Conservation (phyloP, 2,329 filamentous ascomycete species). For the Cadophora malorum region DNA sequence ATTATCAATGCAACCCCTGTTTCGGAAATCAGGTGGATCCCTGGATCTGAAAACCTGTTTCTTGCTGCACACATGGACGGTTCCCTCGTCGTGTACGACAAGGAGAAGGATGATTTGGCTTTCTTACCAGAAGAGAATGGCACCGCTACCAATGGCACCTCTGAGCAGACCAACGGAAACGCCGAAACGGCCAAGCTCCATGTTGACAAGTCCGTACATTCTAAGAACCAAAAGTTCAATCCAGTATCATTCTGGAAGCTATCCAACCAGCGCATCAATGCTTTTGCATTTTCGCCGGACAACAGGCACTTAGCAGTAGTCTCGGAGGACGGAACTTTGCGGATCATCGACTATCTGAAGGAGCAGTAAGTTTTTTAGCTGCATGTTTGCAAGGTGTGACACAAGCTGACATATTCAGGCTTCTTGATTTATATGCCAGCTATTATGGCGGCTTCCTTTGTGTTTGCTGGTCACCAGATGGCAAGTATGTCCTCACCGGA, state of each 20-base stretch:
- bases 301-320: conserved; percentile 86
- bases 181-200: conserved; percentile 59
- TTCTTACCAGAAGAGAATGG: conserved; percentile 74
- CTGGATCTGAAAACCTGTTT: conserved; percentile 91
- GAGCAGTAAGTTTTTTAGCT: conserved; percentile 71
- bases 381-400: not conserved
- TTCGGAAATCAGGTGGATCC: conserved; percentile 89
- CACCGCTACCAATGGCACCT: conserved; percentile 42
- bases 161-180: conserved; percentile 43
- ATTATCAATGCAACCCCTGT: conserved; percentile 87
- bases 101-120: conserved; percentile 88
- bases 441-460: conserved; percentile 95
- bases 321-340: conserved; percentile 86
- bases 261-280: conserved; percentile 88
- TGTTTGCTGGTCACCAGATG: conserved; percentile 97
- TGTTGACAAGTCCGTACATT: conserved; percentile 90
- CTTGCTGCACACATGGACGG: conserved; percentile 93
- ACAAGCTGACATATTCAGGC: conserved; percentile 53
- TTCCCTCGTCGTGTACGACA: conserved; percentile 91
- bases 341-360: conserved; percentile 89
- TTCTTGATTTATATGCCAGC: conserved; percentile 85
- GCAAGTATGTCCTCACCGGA: conserved; percentile 92
- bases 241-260: conserved; percentile 93
- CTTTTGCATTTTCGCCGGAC: conserved; percentile 91
- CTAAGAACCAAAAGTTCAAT: conserved; percentile 91